Evolutionary conservation across 345 rosid species (phyloP), one percentile per base, ranked within the genome.

Genomic region (Brassica incana): DNA sequence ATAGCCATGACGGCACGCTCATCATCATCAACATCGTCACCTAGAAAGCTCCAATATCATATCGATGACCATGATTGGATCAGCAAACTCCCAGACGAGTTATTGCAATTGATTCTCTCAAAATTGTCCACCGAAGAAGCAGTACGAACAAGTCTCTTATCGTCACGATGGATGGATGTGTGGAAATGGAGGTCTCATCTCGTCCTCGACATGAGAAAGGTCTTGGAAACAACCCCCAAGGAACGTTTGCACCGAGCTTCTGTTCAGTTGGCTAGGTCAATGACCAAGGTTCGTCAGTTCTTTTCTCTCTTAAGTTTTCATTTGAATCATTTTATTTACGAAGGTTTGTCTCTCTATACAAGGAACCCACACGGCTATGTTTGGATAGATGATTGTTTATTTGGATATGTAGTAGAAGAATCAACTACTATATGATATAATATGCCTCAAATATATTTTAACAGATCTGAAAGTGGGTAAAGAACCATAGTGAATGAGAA

Each of bases 221-320:
- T 52, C 29, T 1, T 63, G 20, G 1, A 10, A 6, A 7, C 6
- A 36, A 27, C 32, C 10, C 20, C 29, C 0, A 0, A 23, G 8
- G 1, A 6, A 20, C 0, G 2, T 3, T 48, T 2, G 33, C 12
- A 2, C 15, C 0, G 2, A 3, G 69, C n/a, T 35, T 70, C 75
- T 35, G 2, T 2, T 2, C 0, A 4, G 15, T 16, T 69, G 32
- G 71, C 45, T 15, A 20, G 5, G 0, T 11, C 45, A 7, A 15
- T 77, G 20, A 64, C 65, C 2, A 64, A 71, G 81, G 81, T 77
- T 52, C 14, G 59, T 64, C 56, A 1, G n/a, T 1, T 70, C 15
- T 30, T 14, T 50, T n/a, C 9, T n/a, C n/a, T 67, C 23, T 43
- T 40, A 8, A 8, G 20, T n/a, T 59, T 48, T 64, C 30, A n/a